A percentile compares a stretch with the other conserved stretches of the same genome.
phyloP scores from a whole-genome alignment of 768 basidiomycete species.

The Tylopilus felleus region DNA sequence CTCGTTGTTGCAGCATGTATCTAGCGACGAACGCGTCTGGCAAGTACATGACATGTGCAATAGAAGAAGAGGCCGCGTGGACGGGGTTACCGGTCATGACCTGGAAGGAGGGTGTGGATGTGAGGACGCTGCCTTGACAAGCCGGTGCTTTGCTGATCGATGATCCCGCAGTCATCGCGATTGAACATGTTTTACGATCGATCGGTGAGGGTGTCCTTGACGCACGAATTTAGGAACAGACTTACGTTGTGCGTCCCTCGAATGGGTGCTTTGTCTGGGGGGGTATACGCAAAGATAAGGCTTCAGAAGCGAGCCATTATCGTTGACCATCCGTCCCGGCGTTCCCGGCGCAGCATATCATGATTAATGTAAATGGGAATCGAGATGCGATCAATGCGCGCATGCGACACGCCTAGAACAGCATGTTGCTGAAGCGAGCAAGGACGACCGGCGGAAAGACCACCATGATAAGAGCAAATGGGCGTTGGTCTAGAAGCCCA shows the following conservation, averaged over 20 bases:
- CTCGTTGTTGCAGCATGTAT: conserved; percentile 17
- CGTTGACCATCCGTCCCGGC: neutral
- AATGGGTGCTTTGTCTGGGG: neutral
- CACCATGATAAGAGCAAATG: conserved; percentile 6
- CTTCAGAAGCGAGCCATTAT: conserved; percentile 6
- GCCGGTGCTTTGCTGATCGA: conserved; percentile 1
- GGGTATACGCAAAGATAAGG: conserved; percentile 1
- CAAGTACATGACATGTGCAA: neutral
- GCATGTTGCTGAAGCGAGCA: conserved; percentile 3
- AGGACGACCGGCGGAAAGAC: neutral
- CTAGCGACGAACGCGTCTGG: neutral
- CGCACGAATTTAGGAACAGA: conserved; percentile 7
- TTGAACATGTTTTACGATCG: conserved; percentile 1
- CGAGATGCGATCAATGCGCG: conserved; percentile 1
- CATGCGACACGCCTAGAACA: neutral
- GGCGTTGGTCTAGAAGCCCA: conserved; percentile 2
- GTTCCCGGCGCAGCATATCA: neutral
- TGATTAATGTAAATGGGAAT: neutral
- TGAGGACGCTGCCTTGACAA: neutral
- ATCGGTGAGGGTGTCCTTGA: neutral
- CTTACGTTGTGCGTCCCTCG: conserved; percentile 1
- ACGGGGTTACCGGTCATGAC: neutral
- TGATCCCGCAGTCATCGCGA: conserved; percentile 18
- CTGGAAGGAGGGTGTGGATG: neutral
- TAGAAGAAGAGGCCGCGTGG: neutral